Evolutionary conservation across 2,329 filamentous ascomycete genomes (phyloP).

Genomic region (Zelopaecilomyces penicillatus): DNA sequence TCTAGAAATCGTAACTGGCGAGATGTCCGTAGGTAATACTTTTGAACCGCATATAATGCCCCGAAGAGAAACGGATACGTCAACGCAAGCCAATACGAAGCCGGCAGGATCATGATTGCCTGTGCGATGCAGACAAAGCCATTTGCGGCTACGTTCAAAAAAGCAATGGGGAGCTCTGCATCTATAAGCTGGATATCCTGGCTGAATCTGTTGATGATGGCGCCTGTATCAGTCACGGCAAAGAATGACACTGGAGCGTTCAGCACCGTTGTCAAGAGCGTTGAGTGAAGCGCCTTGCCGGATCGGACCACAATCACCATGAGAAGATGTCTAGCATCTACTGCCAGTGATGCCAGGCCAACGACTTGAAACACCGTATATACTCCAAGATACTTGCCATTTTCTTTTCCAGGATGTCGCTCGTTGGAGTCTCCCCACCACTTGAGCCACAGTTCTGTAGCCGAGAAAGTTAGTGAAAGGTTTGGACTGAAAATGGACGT

Average conservation of each 20-base stretch:
- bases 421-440: not conserved
- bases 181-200: constrained; percentile 30
- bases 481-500: no score
- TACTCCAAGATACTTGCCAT: not conserved
- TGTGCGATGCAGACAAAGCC: constrained; percentile 1
- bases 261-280: not conserved
- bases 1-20: constrained; percentile 48
- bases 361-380: not conserved
- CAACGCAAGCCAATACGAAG: constrained; percentile 1
- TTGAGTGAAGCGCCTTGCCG: not conserved
- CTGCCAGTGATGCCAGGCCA: not conserved
- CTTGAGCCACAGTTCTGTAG: not conserved
- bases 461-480: no score
- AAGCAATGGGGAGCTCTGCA: constrained; percentile 20
- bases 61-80: constrained; percentile 24
- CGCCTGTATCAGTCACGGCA: constrained; percentile 26
- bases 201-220: constrained; percentile 30
- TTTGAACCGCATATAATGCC: constrained; percentile 36
- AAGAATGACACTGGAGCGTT: constrained; percentile 29
- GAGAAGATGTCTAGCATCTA: not conserved
- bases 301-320: not conserved
- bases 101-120: not conserved
- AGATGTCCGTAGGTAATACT: constrained; percentile 47
- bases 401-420: not conserved
- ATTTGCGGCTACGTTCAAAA: constrained; percentile 16